Evolutionary conservation across 331 rosid genomes (phyloP).

Genomic region (Pyrus hybrid): DNA sequence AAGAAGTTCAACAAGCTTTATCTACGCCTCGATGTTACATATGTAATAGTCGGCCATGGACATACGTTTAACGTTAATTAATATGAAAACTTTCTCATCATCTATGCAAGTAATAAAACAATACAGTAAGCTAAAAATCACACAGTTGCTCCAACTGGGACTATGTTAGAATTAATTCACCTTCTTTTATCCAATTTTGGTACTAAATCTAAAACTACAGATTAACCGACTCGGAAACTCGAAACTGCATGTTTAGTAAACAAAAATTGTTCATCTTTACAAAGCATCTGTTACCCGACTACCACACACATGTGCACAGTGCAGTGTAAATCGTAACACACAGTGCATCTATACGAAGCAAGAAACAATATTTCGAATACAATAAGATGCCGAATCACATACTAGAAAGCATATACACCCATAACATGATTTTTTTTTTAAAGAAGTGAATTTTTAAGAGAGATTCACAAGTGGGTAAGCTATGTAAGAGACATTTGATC

Average conservation of each 20-base stretch:
- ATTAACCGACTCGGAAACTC: conserved; percentile 1
- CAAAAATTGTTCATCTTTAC: neutral
- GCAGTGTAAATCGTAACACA: neutral
- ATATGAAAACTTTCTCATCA: too few species aligned
- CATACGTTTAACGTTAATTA: neutral
- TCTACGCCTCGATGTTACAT: neutral
- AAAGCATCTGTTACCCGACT: too few species aligned
- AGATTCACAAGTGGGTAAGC: too few species aligned
- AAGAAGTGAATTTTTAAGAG: too few species aligned
- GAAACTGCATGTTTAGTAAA: neutral
- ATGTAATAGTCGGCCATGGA: neutral
- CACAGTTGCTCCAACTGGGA: neutral
- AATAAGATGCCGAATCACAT: conserved; percentile 13
- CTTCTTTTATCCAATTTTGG: neutral
- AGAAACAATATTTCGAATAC: neutral
- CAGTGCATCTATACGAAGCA: conserved; percentile 1
- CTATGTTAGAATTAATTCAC: neutral
- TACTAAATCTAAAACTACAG: neutral
- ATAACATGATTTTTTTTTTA: conserved; percentile 7
- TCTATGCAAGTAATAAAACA: too few species aligned
- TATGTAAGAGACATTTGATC: too few species aligned
- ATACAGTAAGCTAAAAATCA: neutral
- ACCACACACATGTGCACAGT: conserved; percentile 2
- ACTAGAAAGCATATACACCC: neutral
- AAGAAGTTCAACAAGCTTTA: neutral